Evolutionary conservation across 495 filamentous ascomycete species (phyloP).

Genomic region (Xylaria cubensis): DNA sequence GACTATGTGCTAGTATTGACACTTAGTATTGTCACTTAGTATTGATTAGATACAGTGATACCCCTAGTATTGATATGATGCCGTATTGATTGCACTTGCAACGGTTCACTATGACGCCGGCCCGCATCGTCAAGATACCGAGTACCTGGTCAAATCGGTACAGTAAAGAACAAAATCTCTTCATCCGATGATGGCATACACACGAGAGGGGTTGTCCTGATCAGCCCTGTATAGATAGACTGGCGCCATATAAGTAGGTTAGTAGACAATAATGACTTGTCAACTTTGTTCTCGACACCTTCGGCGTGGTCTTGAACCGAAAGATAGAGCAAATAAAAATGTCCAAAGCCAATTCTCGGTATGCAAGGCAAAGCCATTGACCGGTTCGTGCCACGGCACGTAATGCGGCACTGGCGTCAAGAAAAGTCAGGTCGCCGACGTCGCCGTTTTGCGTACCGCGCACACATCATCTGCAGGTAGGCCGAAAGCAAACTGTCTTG

Average conservation of each 20-base stretch:
- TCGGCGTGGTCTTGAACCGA: neutral
- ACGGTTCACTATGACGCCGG: neutral
- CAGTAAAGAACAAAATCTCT: neutral
- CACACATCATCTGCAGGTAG: neutral
- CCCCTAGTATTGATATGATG: no score
- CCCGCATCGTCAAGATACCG: neutral
- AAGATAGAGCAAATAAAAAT: neutral
- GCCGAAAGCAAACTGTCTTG: conserved; percentile 16
- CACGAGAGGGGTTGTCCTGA: neutral
- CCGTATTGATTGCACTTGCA: neutral
- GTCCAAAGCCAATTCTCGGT: conserved; percentile 7
- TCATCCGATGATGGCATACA: neutral
- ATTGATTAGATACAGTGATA: neutral
- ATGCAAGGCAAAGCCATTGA: conserved; percentile 25
- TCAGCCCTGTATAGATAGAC: conserved; percentile 24
- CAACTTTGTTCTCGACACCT: neutral
- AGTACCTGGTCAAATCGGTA: neutral
- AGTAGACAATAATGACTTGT: neutral
- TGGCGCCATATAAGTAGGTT: neutral
- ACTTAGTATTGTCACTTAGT: no score
- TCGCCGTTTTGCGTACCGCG: conserved; percentile 16
- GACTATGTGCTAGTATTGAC: no score
- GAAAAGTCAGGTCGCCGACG: conserved; percentile 19
- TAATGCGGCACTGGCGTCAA: conserved; percentile 17
- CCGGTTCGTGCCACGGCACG: conserved; percentile 9